Conservation (phyloP, 2,329 filamentous ascomycete genomes). For the Penicillium sp. region DNA sequence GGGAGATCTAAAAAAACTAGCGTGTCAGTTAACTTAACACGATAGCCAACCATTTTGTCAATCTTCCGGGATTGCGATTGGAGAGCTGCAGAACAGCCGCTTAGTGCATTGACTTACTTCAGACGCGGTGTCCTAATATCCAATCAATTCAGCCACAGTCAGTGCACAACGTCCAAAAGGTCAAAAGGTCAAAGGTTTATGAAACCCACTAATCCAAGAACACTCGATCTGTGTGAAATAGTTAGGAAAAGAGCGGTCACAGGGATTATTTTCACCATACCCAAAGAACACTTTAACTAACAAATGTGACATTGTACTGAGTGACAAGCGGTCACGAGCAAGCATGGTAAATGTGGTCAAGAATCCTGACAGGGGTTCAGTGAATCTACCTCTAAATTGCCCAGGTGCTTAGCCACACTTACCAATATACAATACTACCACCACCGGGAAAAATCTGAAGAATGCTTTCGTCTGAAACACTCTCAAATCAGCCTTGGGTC, state of each 20-base stretch:
- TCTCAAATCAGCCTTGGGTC: conserved; percentile 28
- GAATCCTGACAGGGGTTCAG: conserved; percentile 57
- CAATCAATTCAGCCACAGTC: conserved; percentile 43
- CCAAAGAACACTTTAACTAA: conserved; percentile 64
- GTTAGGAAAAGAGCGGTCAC: conserved; percentile 21
- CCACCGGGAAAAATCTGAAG: conserved; percentile 74
- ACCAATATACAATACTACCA: conserved; percentile 78
- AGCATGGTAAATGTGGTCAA: conserved; percentile 71
- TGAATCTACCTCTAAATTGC: no score
- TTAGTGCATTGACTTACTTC: conserved; percentile 34
- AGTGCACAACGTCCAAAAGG: conserved; percentile 16
- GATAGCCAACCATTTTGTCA: conserved; percentile 40
- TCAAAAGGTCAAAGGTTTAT: conserved; percentile 1
- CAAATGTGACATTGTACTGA: conserved; percentile 59
- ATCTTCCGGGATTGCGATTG: conserved; percentile 25
- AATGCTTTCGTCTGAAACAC: conserved; percentile 71
- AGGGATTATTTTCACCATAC: conserved; percentile 32
- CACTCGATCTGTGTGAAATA: conserved; percentile 46
- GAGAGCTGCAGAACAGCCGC: conserved; percentile 33
- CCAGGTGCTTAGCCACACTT: conserved; percentile 25
- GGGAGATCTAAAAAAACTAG: conserved; percentile 41
- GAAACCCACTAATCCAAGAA: conserved; percentile 57
- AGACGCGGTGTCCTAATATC: conserved; percentile 38
- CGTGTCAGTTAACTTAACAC: conserved; percentile 36
- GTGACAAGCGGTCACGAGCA: conserved; percentile 56